These are phyloP conservation scores for Rhamnella rubrinervis DNA, from an alignment of 331 rosid species.

Conservation along the genomic window DNA sequence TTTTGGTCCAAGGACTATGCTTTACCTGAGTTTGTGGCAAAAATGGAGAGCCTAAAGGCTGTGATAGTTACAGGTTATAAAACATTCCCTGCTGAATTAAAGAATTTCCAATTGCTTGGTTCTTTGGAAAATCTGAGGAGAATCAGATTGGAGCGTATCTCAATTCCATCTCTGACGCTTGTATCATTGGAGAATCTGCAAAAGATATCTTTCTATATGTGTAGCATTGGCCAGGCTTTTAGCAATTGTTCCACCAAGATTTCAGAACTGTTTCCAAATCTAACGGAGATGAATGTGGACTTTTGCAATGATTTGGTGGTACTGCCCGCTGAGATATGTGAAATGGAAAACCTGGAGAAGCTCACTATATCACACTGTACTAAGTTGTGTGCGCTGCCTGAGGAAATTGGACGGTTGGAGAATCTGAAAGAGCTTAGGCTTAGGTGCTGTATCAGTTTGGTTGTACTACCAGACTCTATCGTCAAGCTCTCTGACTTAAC, in stretches of 20 bases:
- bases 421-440: slow-evolving; percentile 32
- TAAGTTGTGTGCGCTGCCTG: slow-evolving; percentile 24
- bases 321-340: slow-evolving; percentile 18
- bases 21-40: slow-evolving; percentile 42
- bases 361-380: slow-evolving; percentile 30
- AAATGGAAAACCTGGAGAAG: slow-evolving; percentile 1
- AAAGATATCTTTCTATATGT: slow-evolving; percentile 23
- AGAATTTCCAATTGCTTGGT: slow-evolving; percentile 33
- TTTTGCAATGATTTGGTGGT: slow-evolving; percentile 26
- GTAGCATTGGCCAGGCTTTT: slow-evolving; percentile 20
- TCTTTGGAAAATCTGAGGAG: slow-evolving; percentile 30
- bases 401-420: slow-evolving; percentile 22
- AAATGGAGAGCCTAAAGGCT: slow-evolving; percentile 52
- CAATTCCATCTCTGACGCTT: slow-evolving; percentile 33
- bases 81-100: slow-evolving; percentile 35
- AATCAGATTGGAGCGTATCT: slow-evolving; percentile 55
- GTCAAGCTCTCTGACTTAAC: slow-evolving; percentile 9
- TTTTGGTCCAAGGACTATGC: slow-evolving; percentile 38
- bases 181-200: slow-evolving; percentile 12
- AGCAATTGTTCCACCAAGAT: background rate
- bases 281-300: slow-evolving; percentile 31
- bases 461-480: slow-evolving; percentile 27
- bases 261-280: slow-evolving; percentile 8
- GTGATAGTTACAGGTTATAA: slow-evolving; percentile 49
- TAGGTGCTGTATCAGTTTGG: slow-evolving; percentile 29